These are phyloP conservation scores for Neurospora sp. DNA, from an alignment of 495 filamentous ascomycete species.

Conservation along the genomic window DNA sequence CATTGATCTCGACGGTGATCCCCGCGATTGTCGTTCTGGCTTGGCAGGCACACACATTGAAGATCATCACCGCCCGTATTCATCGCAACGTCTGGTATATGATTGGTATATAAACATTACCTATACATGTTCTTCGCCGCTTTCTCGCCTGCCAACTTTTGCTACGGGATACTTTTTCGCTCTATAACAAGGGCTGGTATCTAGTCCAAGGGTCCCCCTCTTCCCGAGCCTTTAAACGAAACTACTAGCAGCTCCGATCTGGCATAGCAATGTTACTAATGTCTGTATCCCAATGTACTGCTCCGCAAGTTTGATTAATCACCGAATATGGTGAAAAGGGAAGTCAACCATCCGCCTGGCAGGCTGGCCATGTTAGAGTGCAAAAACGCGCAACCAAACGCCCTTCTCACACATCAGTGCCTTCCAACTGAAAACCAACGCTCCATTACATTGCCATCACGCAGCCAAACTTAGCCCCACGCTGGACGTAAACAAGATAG, in stretches of 20 bases:
- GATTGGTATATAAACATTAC: neutral
- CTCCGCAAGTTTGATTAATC: neutral
- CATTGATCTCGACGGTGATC: neutral
- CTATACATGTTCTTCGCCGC: neutral
- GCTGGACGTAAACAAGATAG: neutral
- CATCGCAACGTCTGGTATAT: neutral
- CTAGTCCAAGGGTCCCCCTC: neutral
- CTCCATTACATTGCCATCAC: neutral
- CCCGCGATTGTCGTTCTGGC: neutral
- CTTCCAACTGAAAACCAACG: neutral
- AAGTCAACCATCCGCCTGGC: neutral
- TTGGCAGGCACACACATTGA: neutral
- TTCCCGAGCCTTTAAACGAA: neutral
- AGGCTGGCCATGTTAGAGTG: neutral
- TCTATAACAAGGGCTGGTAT: neutral
- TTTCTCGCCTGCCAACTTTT: neutral
- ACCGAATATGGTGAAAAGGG: neutral
- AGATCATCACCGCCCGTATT: no score
- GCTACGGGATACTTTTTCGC: neutral
- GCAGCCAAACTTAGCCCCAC: neutral
- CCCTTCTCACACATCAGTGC: neutral
- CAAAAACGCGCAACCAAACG: neutral
- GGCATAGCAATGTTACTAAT: neutral
- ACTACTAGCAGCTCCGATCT: neutral
- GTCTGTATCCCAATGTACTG: neutral